These are phyloP conservation scores for Hanseniaspora uvarum DNA, from an alignment of 1,139 yeast species.

Conservation along the genomic window DNA sequence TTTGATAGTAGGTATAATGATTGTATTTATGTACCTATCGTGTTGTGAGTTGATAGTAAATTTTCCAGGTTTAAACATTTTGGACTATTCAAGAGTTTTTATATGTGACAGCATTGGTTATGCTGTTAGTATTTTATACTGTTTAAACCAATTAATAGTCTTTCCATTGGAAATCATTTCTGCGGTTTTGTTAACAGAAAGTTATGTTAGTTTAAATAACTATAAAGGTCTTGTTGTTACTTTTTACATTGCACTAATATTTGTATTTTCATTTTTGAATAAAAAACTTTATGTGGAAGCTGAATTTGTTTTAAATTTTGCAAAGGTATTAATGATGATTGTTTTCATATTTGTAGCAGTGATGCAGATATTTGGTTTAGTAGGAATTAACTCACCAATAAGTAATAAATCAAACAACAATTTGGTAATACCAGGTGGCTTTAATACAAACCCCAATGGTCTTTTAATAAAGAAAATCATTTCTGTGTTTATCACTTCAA, in stretches of 20 bases:
- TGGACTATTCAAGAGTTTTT: conserved; percentile 55
- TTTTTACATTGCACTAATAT: conserved; percentile 43
- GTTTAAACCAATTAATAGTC: conserved; percentile 63
- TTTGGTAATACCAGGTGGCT: conserved; percentile 42
- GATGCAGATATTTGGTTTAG: conserved; percentile 48
- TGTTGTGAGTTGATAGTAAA: conserved; percentile 65
- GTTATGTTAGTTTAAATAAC: conserved; percentile 45
- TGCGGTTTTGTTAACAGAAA: conserved; percentile 50
- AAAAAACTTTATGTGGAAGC: conserved; percentile 60
- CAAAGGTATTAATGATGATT: conserved; percentile 46
- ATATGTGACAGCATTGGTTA: conserved; percentile 67
- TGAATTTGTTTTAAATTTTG: conserved; percentile 46
- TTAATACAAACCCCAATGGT: conserved; percentile 40
- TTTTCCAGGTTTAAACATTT: conserved; percentile 57
- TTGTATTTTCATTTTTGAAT: conserved; percentile 47
- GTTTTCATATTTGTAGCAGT: conserved; percentile 53
- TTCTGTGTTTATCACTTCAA: conserved; percentile 70
- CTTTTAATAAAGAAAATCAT: conserved; percentile 65
- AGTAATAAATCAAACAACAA: conserved; percentile 31
- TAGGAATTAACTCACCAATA: conserved; percentile 31
- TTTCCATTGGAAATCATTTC: conserved; percentile 67
- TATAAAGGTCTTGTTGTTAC: conserved; percentile 52
- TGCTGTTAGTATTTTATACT: conserved; percentile 66
- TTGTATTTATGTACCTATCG: conserved; percentile 54
- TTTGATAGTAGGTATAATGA: conserved; percentile 47